Base-by-base conservation (phyloP, 2,329 filamentous ascomycete species). In the Diaporthe helianthi region DNA sequence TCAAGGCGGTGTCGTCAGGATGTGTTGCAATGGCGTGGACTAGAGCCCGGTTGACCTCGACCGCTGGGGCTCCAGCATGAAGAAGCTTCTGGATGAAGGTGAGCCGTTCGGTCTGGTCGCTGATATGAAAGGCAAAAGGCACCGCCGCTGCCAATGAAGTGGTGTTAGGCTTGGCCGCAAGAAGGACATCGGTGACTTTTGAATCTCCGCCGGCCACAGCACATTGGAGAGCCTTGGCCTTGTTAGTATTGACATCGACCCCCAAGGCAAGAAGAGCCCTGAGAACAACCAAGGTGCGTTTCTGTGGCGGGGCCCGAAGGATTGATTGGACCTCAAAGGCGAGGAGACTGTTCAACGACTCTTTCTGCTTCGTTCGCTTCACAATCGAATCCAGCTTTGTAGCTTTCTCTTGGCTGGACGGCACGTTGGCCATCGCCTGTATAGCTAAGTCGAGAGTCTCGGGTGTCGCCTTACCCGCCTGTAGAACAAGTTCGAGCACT, bases 161-260 rank as follows among this genome's bases (percentile, higher is more conserved):
- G 0, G 83, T 77, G 7, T 69, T 83, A 2, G 83, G 84, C 33
- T 69, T 75, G 61, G 72, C 78, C 41, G 76, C 75, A 55, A 89
- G 81, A 3, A 90, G 74, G 26, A 86, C 75, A 51, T 87, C 85
- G 12, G 83, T 81, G 9, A 89, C 76, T 5, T 79, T 79, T 0
- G 78, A 76, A 53, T 84, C 80, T 17, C 82, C 81, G 1, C 80
- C 81, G 22, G 81, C 81, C 2, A 89, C 82, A 5, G 86, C 85
- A 65, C 80, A 79, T 65, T 84, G 84, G 0, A 90, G 76, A 0
- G 86, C 82, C 1, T 83, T 81, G 0, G 82, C 86, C 31, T 86
- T 83, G 68, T 83, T 80, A 1, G 81, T 79, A 71, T 89, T 88
- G n/a, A 87, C 79, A 55, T 88, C 83, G 2, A 87, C 87, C 0